A percentile compares a stretch with the other conserved stretches of the same genome.
phyloP scores from a whole-genome alignment of 2,329 filamentous ascomycete species.

The Monosporascus ibericus region DNA sequence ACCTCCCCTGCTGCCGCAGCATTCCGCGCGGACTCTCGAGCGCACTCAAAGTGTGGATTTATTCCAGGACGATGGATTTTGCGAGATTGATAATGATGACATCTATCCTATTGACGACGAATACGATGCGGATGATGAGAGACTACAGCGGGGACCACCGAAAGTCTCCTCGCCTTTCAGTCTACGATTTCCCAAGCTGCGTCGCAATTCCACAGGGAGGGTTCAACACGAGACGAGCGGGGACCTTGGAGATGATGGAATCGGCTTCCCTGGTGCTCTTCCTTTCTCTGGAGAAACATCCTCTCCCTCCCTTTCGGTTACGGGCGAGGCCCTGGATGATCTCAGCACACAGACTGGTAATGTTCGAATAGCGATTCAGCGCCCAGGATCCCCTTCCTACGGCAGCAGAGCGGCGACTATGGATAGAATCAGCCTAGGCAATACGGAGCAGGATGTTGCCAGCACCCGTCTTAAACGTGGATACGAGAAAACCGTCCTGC shows the following conservation, averaged over 20 bases:
- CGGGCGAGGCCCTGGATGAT: no score
- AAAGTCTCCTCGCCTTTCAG: no score
- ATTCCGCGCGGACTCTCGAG: not conserved
- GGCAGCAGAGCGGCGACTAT: no score
- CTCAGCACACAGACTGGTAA: no score
- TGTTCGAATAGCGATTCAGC: no score
- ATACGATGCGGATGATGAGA: not conserved
- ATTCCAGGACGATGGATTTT: not conserved
- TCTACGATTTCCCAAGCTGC: no score
- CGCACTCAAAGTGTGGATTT: not conserved
- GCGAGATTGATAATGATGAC: not conserved
- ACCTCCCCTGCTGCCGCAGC: not conserved
- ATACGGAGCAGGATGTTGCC: not conserved
- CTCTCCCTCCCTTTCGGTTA: no score
- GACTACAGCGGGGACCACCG: no score
- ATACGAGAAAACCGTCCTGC: not conserved
- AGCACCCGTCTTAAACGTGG: not conserved
- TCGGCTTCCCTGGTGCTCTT: not conserved
- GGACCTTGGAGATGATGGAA: not conserved
- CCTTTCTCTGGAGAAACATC: not conserved
- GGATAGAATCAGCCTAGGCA: not conserved
- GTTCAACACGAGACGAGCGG: no score
- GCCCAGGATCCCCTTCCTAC: no score
- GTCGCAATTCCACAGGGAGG: no score
- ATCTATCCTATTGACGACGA: not conserved